Percentiles rank a stretch among this genome's conserved stretches.
Conservation (phyloP, 1,284 basidiomycete species). For the Pyrrhoderma lamaoense region DNA sequence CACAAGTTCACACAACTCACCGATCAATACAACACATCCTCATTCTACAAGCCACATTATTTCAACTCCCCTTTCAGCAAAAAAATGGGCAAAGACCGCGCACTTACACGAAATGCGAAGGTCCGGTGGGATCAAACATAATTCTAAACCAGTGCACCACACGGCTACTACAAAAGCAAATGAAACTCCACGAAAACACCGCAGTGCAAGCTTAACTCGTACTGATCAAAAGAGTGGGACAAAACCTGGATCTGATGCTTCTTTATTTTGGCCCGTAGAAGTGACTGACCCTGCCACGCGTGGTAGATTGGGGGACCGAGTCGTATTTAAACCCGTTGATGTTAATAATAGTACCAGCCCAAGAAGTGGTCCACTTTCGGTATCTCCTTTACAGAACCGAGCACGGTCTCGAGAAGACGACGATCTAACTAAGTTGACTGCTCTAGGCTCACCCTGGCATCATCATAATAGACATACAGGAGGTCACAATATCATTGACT, state of each 20-base stretch:
- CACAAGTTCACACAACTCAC: slow-evolving; percentile 37
- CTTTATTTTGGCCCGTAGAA: neutral
- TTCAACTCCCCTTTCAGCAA: slow-evolving; percentile 39
- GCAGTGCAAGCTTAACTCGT: neutral
- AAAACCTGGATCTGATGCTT: neutral
- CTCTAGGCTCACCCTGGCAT: slow-evolving; percentile 3
- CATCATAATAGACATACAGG: neutral
- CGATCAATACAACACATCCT: slow-evolving; percentile 19
- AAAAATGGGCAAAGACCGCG: slow-evolving; percentile 59
- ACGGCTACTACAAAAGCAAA: neutral
- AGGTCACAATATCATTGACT: slow-evolving; percentile 1
- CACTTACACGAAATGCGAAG: slow-evolving; percentile 52
- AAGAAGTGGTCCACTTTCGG: slow-evolving; percentile 8
- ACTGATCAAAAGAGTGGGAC: neutral
- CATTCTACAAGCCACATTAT: slow-evolving; percentile 21
- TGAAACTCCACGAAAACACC: neutral
- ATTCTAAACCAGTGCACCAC: neutral
- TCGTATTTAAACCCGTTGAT: neutral
- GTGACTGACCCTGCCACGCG: too few relatives aligned
- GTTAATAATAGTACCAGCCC: neutral
- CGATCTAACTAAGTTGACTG: neutral
- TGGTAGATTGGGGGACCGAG: neutral
- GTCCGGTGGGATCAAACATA: neutral
- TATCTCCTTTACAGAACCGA: slow-evolving; percentile 13
- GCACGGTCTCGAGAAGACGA: neutral